These are phyloP conservation scores for Crucihimalaya himalaica DNA, from an alignment of 345 rosid genomes.

Conservation along the genomic window DNA sequence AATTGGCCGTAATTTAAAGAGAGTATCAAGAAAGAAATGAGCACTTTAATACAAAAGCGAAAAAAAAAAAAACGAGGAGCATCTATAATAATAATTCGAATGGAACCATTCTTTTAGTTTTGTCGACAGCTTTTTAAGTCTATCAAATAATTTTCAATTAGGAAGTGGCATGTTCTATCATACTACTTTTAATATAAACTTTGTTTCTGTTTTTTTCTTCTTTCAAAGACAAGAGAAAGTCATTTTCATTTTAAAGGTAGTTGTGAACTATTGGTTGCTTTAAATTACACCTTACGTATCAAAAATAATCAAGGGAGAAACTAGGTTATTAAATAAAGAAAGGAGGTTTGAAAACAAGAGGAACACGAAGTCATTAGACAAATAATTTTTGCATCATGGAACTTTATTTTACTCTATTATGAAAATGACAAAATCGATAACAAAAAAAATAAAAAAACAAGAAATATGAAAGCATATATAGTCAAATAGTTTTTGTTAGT, in stretches of 20 bases:
- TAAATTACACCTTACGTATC: background rate
- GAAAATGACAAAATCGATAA: too few relatives aligned
- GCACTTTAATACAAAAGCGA: conserved; percentile 8
- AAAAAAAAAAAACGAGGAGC: conserved; percentile 18
- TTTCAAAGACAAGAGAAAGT: conserved; percentile 14
- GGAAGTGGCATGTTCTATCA: conserved; percentile 9
- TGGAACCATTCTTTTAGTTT: conserved; percentile 27
- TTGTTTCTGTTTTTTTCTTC: background rate
- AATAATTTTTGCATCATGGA: too few relatives aligned
- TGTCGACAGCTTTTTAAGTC: conserved; percentile 32
- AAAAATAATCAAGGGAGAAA: background rate
- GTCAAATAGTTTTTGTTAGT: too few relatives aligned
- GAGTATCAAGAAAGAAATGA: background rate
- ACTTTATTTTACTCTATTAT: too few relatives aligned
- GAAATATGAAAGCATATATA: too few relatives aligned
- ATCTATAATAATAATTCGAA: conserved; percentile 23
- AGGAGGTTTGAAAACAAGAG: background rate
- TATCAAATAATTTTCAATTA: conserved; percentile 17
- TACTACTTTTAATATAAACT: conserved; percentile 22
- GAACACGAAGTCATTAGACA: background rate
- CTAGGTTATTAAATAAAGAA: background rate
- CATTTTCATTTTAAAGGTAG: conserved; percentile 26
- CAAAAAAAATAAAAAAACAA: too few relatives aligned
- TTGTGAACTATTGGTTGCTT: conserved; percentile 6
- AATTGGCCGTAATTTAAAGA: background rate